Percentiles rank a stretch among this genome's conserved stretches.
phyloP scores from a whole-genome alignment of 2,329 filamentous ascomycete species.

The Neonectria magnoliae region DNA sequence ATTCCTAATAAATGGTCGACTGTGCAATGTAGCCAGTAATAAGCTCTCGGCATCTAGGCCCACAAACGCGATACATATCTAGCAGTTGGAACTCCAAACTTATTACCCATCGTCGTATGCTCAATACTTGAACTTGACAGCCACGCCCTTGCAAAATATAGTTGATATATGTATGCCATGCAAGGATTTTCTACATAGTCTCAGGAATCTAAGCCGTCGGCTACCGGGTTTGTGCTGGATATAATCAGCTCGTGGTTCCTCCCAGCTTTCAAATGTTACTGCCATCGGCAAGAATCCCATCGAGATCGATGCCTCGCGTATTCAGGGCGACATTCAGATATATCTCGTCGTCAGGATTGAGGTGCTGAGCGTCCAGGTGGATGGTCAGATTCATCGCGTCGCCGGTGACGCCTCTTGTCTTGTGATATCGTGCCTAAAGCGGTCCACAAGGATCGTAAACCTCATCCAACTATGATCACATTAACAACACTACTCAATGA shows the following conservation, averaged over 20 bases:
- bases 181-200: neutral
- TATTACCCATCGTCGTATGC: neutral
- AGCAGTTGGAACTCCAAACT: neutral
- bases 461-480: no score
- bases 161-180: neutral
- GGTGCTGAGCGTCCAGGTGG: neutral
- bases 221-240: neutral
- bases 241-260: neutral
- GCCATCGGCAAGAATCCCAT: neutral
- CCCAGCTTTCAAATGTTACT: neutral
- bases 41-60: neutral
- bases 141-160: neutral
- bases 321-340: neutral
- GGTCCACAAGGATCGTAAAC: no score
- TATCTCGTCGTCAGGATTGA: neutral
- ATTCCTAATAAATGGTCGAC: neutral
- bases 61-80: neutral
- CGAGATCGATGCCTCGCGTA: neutral
- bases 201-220: neutral
- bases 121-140: neutral
- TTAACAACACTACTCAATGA: no score
- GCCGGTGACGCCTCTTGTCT: neutral
- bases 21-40: no score
- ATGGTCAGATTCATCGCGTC: neutral
- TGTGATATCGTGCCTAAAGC: neutral